phyloP scores from a whole-genome alignment of 2,329 filamentous ascomycete genomes.

The Bisporella sp. region DNA sequence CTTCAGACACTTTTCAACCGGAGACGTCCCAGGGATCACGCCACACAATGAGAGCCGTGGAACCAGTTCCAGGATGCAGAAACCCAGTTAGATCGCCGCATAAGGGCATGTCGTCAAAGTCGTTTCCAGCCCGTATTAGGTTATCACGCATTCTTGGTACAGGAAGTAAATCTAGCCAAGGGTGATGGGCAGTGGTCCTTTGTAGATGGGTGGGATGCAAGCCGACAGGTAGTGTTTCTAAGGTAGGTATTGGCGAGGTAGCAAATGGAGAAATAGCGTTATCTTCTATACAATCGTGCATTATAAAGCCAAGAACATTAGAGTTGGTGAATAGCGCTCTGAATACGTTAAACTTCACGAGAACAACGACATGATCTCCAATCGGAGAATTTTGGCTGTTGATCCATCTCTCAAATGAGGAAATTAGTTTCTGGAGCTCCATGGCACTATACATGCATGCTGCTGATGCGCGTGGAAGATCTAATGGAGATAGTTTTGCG shows the following conservation, averaged over 20 bases:
- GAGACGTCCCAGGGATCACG: constrained; percentile 32
- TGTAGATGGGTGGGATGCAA: constrained; percentile 33
- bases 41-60: constrained; percentile 12
- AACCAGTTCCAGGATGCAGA: constrained; percentile 5
- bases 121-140: constrained; percentile 25
- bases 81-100: constrained; percentile 30
- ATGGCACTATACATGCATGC: not conserved
- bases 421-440: not conserved
- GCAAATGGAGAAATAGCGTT: constrained; percentile 3
- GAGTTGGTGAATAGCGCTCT: constrained; percentile 8
- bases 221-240: not conserved
- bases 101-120: constrained; percentile 27
- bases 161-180: constrained; percentile 30
- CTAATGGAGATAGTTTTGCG: not conserved
- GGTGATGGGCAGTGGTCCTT: constrained; percentile 30
- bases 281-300: constrained; percentile 1
- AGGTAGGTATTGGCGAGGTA: not conserved
- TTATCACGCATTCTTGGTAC: constrained; percentile 35
- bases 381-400: constrained; percentile 4
- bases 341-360: constrained; percentile 14
- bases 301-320: constrained; percentile 1
- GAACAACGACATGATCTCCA: constrained; percentile 10
- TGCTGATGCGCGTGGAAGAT: not conserved
- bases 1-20: constrained; percentile 39
- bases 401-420: not conserved